Evolutionary conservation across 257 asterid species (phyloP).

Genomic region (Jasminum sambac): DNA sequence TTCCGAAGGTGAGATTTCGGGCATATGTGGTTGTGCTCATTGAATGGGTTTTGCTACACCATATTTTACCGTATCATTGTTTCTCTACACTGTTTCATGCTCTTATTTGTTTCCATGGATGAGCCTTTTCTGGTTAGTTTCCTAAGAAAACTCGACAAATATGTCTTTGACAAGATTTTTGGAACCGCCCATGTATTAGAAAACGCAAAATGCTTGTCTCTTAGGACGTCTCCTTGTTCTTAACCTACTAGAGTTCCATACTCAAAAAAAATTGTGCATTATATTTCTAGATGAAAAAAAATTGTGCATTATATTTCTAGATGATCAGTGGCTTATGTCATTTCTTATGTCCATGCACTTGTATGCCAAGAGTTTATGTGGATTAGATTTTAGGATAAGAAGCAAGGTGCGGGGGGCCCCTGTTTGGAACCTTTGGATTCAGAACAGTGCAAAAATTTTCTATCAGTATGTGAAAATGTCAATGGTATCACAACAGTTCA

Average conservation of each 20-base stretch:
- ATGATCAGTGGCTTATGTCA: not conserved
- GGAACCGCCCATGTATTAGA: not conserved
- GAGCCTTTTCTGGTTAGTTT: not conserved
- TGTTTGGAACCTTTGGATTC: not conserved
- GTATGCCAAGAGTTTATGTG: not conserved
- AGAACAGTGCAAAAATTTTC: not conserved
- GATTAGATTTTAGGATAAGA: not conserved
- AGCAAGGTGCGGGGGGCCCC: not conserved
- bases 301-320: not conserved
- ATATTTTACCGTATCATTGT: not conserved
- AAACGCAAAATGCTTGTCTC: not conserved
- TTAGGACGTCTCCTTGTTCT: not conserved
- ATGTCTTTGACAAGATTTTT: not conserved
- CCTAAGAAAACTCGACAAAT: not conserved
- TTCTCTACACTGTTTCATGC: not conserved
- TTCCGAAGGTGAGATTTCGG: slow-evolving; percentile 43
- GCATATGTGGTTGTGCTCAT: not conserved
- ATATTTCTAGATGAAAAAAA: not conserved
- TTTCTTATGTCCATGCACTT: slow-evolving; percentile 10
- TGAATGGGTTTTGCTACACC: not conserved
- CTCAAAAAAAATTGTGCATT: not conserved
- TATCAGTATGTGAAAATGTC: not conserved
- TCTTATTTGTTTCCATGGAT: not conserved
- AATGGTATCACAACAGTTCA: not conserved
- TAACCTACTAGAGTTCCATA: not conserved